Base-by-base conservation (phyloP, 2,329 filamentous ascomycete species). In the Colletotrichum falcatum region DNA sequence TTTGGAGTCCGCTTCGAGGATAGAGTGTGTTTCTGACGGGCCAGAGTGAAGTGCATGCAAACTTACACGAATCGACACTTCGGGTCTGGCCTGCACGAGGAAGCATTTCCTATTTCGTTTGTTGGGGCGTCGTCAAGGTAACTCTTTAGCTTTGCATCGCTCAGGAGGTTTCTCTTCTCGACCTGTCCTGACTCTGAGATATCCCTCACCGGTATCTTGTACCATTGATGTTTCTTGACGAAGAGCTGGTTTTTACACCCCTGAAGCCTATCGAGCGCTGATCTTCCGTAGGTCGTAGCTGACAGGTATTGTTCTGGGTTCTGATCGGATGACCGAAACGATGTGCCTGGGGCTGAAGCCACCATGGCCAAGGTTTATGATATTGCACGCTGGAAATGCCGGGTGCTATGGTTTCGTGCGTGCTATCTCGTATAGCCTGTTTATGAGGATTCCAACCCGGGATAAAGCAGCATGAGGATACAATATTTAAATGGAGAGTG, bases 41-140 rank as follows among this genome's bases (percentile, higher is more conserved):
- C 7, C n/a, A n/a, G n/a, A n/a, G n/a, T 7, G 5, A 18, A 46
- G 8, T 18, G 26, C 46, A 4, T 51, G 6, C 4, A 37, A 26
- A 63, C 61, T 44, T 8, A 63, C 61, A 55, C 30, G 7, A 63
- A 63, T n/a, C 61, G 61, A 23, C 61, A 63, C 23, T 46, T 63
- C 14, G 6, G 14, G 5, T 63, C 61, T 8, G 11, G 9, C 6
- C 26, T 54, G 23, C 16, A 42, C 5, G 28, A 9, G 14, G 42
- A 33, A 16, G 14, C 2, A 48, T 2, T n/a, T 16, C 5, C 16
- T 20, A 3, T n/a, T n/a, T 7, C 39, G 11, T 14, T 33, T 14
- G 18, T 9, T 8, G 44, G 44, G 7, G 18, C 12, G 37, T 48
- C 48, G 0, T 48, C 23, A 5, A 63, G n/a, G 3, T 42, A 8